Percentiles rank a stretch among this genome's conserved stretches.
phyloP scores from a whole-genome alignment of 2,329 filamentous ascomycete genomes.

The Colletotrichum gloeosporioides region DNA sequence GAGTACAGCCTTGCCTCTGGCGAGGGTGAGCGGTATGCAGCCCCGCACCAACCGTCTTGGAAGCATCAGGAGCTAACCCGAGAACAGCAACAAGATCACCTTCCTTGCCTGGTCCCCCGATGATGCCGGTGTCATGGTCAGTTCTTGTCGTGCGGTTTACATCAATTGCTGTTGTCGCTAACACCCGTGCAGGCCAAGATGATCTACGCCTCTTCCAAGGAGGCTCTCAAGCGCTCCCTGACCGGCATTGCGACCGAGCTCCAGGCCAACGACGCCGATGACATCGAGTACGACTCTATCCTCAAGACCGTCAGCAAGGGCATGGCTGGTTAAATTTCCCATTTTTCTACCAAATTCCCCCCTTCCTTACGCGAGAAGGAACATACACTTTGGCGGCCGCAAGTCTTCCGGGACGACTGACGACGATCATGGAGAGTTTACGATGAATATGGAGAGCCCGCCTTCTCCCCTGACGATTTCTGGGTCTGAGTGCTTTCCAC shows the following conservation, averaged over 20 bases:
- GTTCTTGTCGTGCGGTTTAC: slow-evolving; percentile 31
- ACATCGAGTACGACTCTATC: slow-evolving; percentile 79
- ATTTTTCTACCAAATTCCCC: background rate
- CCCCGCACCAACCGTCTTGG: background rate
- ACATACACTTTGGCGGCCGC: slow-evolving; percentile 25
- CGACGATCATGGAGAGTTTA: slow-evolving; percentile 31
- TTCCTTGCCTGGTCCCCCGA: slow-evolving; percentile 84
- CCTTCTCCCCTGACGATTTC: slow-evolving; percentile 22
- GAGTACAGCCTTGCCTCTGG: slow-evolving; percentile 75
- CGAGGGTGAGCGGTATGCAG: slow-evolving; percentile 71
- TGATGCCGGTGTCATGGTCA: slow-evolving; percentile 79
- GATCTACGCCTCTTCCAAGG: slow-evolving; percentile 90
- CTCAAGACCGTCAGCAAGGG: slow-evolving; percentile 71
- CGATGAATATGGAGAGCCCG: slow-evolving; percentile 22
- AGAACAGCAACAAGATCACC: slow-evolving; percentile 73
- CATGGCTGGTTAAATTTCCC: slow-evolving; percentile 49
- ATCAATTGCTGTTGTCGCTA: background rate
- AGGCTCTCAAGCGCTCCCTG: slow-evolving; percentile 80
- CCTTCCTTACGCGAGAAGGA: slow-evolving; percentile 22
- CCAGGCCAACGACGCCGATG: slow-evolving; percentile 84
- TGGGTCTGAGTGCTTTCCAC: slow-evolving; percentile 15
- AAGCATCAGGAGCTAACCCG: slow-evolving; percentile 24
- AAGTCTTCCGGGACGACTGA: slow-evolving; percentile 26
- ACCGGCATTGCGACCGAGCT: slow-evolving; percentile 78
- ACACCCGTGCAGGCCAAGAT: slow-evolving; percentile 73